Evolutionary conservation across 331 rosid species (phyloP), one percentile per base, ranked within the genome.

Genomic region (Erythrophleum ivorense): DNA sequence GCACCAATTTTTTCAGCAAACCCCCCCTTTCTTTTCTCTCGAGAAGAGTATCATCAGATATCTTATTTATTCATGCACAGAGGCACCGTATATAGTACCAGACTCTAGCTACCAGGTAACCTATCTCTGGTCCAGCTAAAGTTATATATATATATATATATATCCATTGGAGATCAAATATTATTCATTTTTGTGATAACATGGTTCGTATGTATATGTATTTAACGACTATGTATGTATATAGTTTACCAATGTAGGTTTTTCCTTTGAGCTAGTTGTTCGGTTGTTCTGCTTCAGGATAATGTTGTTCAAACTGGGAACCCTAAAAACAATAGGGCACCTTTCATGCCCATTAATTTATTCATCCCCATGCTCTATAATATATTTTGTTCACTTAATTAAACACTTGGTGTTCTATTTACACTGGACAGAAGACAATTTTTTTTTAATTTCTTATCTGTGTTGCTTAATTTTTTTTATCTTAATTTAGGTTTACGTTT

Each of bases 1-100:
- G 78, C 75, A 18, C 60, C 78, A 33, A 65, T 38, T 84, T 79
- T 59, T 78, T 54, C 54, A 74, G 78, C 81, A 79, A n/a, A 43
- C 6, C 46, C 46, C 8, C 0, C 3, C 5, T 19, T 0, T 19
- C 45, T 18, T 33, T 15, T 8, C 18, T 58, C 78, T 38, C 60
- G 11, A 52, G 67, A 50, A 63, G 73, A 36, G 57, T 24, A 24
- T 2, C 24, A 24, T 71, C 67, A 41, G 74, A 8, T 19, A 43
- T 29, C 13, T 43, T 45, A 24, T 18, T 3, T 48, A 59, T 40
- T 63, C 59, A 64, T 73, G 80, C 80, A n/a, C n/a, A 67, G 79
- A 3, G 9, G 19, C 36, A 18, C 43, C 38, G 11, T 24, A 11
- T n/a, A 31, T 5, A 34, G 24, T 46, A 59, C 45, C 64, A 34